Base-by-base conservation (phyloP, 2,329 filamentous ascomycete genomes). In the Ophioceras dolichostomum region DNA sequence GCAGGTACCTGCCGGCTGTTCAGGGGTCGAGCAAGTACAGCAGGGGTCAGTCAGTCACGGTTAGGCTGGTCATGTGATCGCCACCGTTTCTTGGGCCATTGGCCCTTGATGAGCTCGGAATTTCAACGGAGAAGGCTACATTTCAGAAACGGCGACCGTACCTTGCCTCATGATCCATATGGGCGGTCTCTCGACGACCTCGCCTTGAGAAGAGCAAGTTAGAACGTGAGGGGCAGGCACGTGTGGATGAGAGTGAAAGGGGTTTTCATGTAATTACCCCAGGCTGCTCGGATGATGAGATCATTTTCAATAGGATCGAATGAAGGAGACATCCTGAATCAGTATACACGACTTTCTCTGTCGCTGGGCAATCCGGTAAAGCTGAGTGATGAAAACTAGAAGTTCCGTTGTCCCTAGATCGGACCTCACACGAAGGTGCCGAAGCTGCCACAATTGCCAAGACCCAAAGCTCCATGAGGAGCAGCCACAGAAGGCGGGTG, bases 121-220 rank as follows among this genome's bases (percentile, higher is more conserved):
- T n/a, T n/a, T n/a, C n/a, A n/a, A n/a, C n/a, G n/a, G n/a, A n/a
- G n/a, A n/a, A n/a, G n/a, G n/a, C n/a, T 19, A 35, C 32, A 32
- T 36, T 32, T 20, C n/a, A 27, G 37, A 20, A 18, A 37, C 43
- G 33, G 27, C 24, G 38, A 47, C 49, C 59, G 59, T 68, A 89
- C 87, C 87, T 77, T 98, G 91, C 62, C 91, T 83, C 91, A 98
- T 98, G 57, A 98, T 87, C 91, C 91, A 98, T 68, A 93, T 85
- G 40, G 91, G 91, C 43, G 91, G 83, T 46, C 91, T 79, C 62
- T 95, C 87, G 47, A 96, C 84, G 57, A 79, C 79, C 63, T 95
- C 73, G 58, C 89, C 88, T 93, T 53, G 38, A 46, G 19, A 48
- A 27, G 24, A 28, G 12, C 3, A 37, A 32, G n/a, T 19, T 28